phyloP scores from a whole-genome alignment of 208 protist species.

The Angomonas deanei region DNA sequence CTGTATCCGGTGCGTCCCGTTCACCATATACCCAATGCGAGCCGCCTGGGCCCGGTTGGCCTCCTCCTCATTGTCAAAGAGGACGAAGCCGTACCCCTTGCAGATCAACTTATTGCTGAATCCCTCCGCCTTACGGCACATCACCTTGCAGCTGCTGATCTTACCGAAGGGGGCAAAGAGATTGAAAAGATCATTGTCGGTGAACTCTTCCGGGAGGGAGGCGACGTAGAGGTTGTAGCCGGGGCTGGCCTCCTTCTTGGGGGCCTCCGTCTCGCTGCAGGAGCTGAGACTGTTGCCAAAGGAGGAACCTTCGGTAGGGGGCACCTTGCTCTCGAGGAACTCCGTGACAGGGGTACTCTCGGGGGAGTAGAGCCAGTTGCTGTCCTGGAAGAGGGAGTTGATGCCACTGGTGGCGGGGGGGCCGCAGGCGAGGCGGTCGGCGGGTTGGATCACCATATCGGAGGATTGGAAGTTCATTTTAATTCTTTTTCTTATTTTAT shows the following conservation, averaged over 20 bases:
- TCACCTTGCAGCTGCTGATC: conserved; percentile 62
- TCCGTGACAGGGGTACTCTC: not conserved
- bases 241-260: not conserved
- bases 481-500: too few species aligned
- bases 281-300: not conserved
- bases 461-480: too few species aligned
- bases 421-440: too few species aligned
- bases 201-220: conserved; percentile 45
- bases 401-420: too few species aligned
- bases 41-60: conserved; percentile 37
- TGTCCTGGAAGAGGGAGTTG: too few species aligned
- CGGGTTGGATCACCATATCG: too few species aligned
- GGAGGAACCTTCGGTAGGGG: not conserved
- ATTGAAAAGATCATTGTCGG: conserved; percentile 37
- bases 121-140: conserved; percentile 24
- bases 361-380: not conserved
- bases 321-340: not conserved
- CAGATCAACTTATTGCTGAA: conserved; percentile 19
- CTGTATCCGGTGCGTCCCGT: conserved; percentile 51
- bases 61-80: conserved; percentile 53
- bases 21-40: conserved; percentile 56
- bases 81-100: conserved; percentile 77
- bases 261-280: not conserved
- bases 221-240: conserved; percentile 66
- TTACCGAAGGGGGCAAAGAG: conserved; percentile 60